These are phyloP conservation scores for Pseudozyma tsukubaensis DNA, from an alignment of 1,284 basidiomycete species.

Conservation along the genomic window DNA sequence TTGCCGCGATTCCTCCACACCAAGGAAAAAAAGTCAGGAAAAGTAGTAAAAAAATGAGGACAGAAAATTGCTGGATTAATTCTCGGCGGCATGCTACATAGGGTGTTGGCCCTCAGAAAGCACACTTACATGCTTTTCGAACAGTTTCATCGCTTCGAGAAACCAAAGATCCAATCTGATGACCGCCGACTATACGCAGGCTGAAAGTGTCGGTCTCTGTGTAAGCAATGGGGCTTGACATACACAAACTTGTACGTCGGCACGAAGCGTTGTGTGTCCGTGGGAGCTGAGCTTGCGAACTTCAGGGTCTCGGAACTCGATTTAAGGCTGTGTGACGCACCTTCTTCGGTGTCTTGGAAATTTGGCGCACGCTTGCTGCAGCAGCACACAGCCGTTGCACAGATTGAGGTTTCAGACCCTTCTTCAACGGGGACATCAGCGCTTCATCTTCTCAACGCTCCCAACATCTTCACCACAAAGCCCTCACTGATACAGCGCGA, in stretches of 20 bases:
- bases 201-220: too few relatives aligned
- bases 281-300: background rate
- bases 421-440: background rate
- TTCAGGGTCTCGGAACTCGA: slow-evolving; percentile 27
- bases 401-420: background rate
- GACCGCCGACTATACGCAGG: too few relatives aligned
- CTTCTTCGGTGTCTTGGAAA: slow-evolving; percentile 12
- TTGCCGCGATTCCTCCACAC: slow-evolving; percentile 5
- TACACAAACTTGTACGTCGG: too few relatives aligned
- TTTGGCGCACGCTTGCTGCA: background rate
- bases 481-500: background rate
- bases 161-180: too few relatives aligned
- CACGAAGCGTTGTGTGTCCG: too few relatives aligned
- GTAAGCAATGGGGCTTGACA: too few relatives aligned
- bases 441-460: background rate
- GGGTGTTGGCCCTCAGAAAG: too few relatives aligned
- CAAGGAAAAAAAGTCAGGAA: background rate
- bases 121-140: too few relatives aligned
- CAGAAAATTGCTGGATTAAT: background rate
- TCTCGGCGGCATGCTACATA: background rate
- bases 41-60: background rate
- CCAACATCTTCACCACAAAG: background rate
- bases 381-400: background rate
- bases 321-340: slow-evolving; percentile 10
- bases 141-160: too few relatives aligned